Base-by-base conservation (phyloP, 108 stramenopile species). In the Poteriospumella lacustris region DNA sequence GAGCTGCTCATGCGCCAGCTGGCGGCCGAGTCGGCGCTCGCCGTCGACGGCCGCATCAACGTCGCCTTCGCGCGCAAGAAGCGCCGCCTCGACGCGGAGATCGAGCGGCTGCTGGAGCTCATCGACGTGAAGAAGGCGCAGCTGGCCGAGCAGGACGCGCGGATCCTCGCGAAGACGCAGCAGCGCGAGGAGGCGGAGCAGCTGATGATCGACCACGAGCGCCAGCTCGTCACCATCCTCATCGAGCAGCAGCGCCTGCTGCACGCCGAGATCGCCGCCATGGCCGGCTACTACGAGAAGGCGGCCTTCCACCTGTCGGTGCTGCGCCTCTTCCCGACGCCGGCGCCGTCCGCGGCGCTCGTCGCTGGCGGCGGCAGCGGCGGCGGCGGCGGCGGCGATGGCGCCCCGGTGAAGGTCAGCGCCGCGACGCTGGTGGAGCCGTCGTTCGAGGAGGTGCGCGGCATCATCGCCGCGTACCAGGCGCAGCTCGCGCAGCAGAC, bases 171-270 rank as follows among this genome's bases (percentile, higher is more conserved):
- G 2, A 9, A 79, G 29, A 84, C 44, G 9, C 78, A 82, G 24
- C 44, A 58, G 1, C 59, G 81, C 26, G 39, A 82, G 1, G 44
- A 26, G 1, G 79, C 79, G 58, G 86, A 85, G 56, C 78, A 80
- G 28, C 70, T 81, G 69, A 80, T 85, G 82, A 81, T 84, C 64
- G 82, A 31, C 0, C 43, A 82, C 0, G 85, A 86, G 84, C 47
- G 84, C 39, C 44, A 39, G 12, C 80, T 86, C 36, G 85, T 86
- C 2, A 80, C 80, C 42, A 73, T 86, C 12, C 43, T 86, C 58
- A 80, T 86, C 28, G 81, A 81, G 42, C 85, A 86, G 68, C 85
- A 86, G 59, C n/a, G n/a, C n/a, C n/a, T n/a, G n/a, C n/a, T n/a
- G n/a, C n/a, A n/a, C n/a, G n/a, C n/a, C n/a, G n/a, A n/a, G n/a